Percentiles rank a stretch among this genome's conserved stretches.
phyloP scores from a whole-genome alignment of 2,329 filamentous ascomycete species.

The Triangularia verruculosa region DNA sequence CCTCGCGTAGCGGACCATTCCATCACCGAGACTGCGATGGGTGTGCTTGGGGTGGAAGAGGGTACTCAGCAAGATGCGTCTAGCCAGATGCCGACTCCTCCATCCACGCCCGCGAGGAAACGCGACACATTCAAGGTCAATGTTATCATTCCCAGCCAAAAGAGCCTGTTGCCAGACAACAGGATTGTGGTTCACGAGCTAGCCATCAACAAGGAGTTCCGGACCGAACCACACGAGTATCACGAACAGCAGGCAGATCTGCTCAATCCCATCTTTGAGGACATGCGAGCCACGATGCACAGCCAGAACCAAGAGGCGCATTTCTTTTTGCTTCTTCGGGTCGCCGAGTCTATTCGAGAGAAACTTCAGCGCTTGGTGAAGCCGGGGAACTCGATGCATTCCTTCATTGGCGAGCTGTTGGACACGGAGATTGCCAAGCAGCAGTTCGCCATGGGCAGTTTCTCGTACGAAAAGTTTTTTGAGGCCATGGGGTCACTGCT shows the following conservation, averaged over 20 bases:
- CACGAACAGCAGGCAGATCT: conserved; percentile 53
- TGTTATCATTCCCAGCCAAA: conserved; percentile 28
- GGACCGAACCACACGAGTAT: conserved; percentile 62
- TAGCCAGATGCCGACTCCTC: conserved; percentile 52
- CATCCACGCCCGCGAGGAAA: conserved; percentile 47
- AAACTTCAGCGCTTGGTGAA: conserved; percentile 71
- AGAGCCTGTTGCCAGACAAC: conserved; percentile 65
- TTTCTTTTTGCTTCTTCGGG: conserved; percentile 65
- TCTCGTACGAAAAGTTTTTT: conserved; percentile 81
- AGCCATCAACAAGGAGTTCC: conserved; percentile 74
- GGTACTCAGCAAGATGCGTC: conserved; percentile 38
- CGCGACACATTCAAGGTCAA: conserved; percentile 32
- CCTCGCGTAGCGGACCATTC: conserved; percentile 60
- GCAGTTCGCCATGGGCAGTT: conserved; percentile 68
- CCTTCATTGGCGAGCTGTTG: conserved; percentile 69
- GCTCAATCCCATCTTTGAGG: conserved; percentile 51
- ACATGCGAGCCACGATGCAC: conserved; percentile 62
- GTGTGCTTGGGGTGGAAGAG: conserved; percentile 41
- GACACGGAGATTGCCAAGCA: conserved; percentile 68
- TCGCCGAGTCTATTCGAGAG: conserved; percentile 67
- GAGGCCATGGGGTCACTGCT: conserved; percentile 70
- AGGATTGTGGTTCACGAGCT: conserved; percentile 74
- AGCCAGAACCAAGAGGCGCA: conserved; percentile 63
- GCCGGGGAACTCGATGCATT: conserved; percentile 69
- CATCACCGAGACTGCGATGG: conserved; percentile 37